Percentiles rank a stretch among this genome's conserved stretches.
Conservation (phyloP, 805 yeast genomes). For the Candida dendrica region DNA sequence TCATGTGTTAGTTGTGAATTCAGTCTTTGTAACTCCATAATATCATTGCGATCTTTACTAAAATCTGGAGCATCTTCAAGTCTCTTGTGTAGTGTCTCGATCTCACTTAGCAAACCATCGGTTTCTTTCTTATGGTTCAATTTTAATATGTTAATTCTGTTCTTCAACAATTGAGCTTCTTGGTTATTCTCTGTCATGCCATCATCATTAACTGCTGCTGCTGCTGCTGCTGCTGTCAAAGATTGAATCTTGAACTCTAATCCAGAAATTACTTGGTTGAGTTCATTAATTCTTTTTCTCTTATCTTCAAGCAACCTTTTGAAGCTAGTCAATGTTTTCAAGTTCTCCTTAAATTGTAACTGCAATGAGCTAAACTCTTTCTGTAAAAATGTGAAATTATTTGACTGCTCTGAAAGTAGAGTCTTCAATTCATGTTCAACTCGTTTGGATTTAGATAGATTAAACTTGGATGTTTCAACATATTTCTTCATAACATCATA, state of each 20-base stretch:
- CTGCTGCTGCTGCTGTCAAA: constrained; percentile 1
- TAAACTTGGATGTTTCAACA: constrained; percentile 1
- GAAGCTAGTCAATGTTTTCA: constrained; percentile 3
- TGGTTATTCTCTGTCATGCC: too few relatives aligned
- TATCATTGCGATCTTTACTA: constrained; percentile 1
- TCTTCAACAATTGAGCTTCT: constrained; percentile 16
- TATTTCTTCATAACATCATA: background rate
- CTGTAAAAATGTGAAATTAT: constrained; percentile 7
- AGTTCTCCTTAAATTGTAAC: constrained; percentile 10
- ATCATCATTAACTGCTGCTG: background rate
- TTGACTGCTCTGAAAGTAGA: constrained; percentile 8
- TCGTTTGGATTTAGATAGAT: constrained; percentile 6
- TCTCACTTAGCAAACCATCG: constrained; percentile 7
- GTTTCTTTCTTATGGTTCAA: constrained; percentile 11
- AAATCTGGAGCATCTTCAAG: too few relatives aligned
- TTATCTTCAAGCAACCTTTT: constrained; percentile 14
- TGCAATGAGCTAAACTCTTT: constrained; percentile 9
- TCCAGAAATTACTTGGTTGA: constrained; percentile 8
- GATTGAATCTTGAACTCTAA: constrained; percentile 10
- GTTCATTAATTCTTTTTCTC: constrained; percentile 6
- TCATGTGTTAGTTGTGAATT: constrained; percentile 12
- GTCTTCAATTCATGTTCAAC: constrained; percentile 12
- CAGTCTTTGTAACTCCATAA: constrained; percentile 9
- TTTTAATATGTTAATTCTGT: constrained; percentile 14
- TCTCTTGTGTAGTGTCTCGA: constrained; percentile 7